phyloP scores from a whole-genome alignment of 179 eudicot species.

The Sideroxylon spinosum region DNA sequence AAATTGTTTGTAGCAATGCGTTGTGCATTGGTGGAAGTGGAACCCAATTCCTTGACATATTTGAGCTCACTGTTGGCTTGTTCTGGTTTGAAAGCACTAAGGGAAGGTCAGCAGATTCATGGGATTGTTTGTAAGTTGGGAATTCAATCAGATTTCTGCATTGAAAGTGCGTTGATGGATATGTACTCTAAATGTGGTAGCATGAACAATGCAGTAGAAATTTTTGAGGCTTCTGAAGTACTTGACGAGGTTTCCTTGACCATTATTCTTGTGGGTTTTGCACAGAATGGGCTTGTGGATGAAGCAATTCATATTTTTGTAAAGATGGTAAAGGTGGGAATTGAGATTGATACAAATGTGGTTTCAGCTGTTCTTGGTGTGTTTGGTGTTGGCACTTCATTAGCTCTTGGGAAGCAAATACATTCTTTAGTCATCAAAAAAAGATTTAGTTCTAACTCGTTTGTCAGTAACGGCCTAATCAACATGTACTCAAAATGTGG shows the following conservation, averaged over 20 bases:
- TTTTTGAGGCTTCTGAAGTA: constrained; percentile 56
- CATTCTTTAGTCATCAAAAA: constrained; percentile 58
- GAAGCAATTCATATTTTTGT: constrained; percentile 62
- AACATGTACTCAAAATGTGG: constrained; percentile 96
- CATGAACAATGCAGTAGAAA: constrained; percentile 56
- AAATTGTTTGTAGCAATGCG: constrained; percentile 51
- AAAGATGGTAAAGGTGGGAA: constrained; percentile 51
- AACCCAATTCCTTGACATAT: constrained; percentile 66
- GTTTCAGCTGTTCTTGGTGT: constrained; percentile 80
- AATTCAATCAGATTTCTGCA: constrained; percentile 51
- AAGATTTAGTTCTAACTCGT: constrained; percentile 39
- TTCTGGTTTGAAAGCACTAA: constrained; percentile 61
- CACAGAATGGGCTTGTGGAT: constrained; percentile 73
- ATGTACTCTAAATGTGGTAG: too few species aligned
- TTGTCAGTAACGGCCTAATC: constrained; percentile 70
- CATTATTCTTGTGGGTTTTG: constrained; percentile 65
- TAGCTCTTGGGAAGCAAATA: constrained; percentile 66
- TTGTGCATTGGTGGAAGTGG: constrained; percentile 42
- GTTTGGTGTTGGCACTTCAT: constrained; percentile 63
- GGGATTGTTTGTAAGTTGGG: constrained; percentile 62
- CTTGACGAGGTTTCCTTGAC: constrained; percentile 73
- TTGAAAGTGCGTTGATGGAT: constrained; percentile 91
- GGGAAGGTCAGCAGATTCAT: constrained; percentile 65
- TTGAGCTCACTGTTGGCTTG: constrained; percentile 65
- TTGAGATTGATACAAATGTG: constrained; percentile 62